Conservation (phyloP, 352 stramenopile species). For the Phytophthora constricta region DNA sequence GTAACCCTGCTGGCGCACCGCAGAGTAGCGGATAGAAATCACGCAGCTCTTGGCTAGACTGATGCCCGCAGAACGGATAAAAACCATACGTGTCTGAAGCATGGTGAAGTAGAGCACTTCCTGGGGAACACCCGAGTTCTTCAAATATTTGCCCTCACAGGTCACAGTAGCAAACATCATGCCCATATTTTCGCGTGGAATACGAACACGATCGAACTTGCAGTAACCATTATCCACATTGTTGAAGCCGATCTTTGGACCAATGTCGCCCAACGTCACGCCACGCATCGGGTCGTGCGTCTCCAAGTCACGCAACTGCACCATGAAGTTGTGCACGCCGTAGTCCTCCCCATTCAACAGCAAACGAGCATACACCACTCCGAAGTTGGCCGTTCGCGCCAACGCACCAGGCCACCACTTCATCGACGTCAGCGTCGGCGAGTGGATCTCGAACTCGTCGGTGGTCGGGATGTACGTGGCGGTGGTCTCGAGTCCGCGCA, state of each 20-base stretch:
- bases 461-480: conserved; percentile 91
- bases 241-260: conserved; percentile 78
- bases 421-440: conserved; percentile 92
- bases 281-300: conserved; percentile 59
- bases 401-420: conserved; percentile 98
- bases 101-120: conserved; percentile 85
- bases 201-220: conserved; percentile 60
- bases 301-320: conserved; percentile 93
- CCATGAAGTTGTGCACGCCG: conserved; percentile 97
- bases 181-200: conserved; percentile 74
- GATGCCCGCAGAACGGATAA: conserved; percentile 57
- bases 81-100: conserved; percentile 78
- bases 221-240: conserved; percentile 78
- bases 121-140: conserved; percentile 54
- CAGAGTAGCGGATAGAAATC: conserved; percentile 94
- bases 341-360: conserved; percentile 84
- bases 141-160: conserved; percentile 68
- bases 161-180: conserved; percentile 67
- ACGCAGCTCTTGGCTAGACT: conserved; percentile 89
- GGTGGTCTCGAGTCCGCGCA: conserved; percentile 94
- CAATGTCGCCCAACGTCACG: conserved; percentile 70
- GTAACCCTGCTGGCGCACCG: conserved; percentile 90
- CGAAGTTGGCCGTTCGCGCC: conserved; percentile 94
- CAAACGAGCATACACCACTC: conserved; percentile 86
- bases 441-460: conserved; percentile 95